Evolutionary conservation across 2,329 filamentous ascomycete genomes (phyloP).

Genomic region (Pyrenochaeta sp.): DNA sequence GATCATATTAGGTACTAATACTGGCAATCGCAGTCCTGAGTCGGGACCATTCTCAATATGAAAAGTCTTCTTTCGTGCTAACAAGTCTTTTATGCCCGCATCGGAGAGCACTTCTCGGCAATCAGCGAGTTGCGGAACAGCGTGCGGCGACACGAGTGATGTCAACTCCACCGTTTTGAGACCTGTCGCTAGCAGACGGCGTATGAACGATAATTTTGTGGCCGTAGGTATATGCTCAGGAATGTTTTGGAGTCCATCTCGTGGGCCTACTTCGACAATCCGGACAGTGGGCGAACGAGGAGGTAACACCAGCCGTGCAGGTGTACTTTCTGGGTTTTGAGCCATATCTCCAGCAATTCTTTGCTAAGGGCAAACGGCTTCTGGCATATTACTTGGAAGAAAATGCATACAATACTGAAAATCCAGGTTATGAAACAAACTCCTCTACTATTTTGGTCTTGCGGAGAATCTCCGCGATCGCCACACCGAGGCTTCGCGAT

Average conservation of each 20-base stretch:
- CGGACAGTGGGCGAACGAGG: no score
- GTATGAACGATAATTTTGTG: constrained; percentile 59
- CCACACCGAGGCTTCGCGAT: no score
- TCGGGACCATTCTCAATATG: no score
- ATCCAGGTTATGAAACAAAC: no score
- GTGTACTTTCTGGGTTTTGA: no score
- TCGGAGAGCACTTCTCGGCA: constrained; percentile 17
- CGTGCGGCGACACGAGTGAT: constrained; percentile 62
- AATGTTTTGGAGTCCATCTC: constrained; percentile 63
- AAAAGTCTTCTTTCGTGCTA: neutral
- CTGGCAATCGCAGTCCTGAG: constrained; percentile 45
- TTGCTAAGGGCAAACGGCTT: no score
- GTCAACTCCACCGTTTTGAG: constrained; percentile 61
- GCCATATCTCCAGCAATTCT: no score
- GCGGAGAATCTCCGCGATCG: no score
- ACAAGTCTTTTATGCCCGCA: constrained; percentile 1
- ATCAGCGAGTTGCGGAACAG: constrained; percentile 58
- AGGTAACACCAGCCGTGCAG: no score
- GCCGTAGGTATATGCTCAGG: constrained; percentile 56
- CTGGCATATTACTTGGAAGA: no score
- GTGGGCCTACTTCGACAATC: constrained; percentile 57
- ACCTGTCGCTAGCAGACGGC: constrained; percentile 56
- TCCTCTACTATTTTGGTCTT: no score
- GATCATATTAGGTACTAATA: constrained; percentile 52
- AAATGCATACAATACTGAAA: no score